Conservation (phyloP, 2,329 filamentous ascomycete genomes). For the Colletotrichum siamense region DNA sequence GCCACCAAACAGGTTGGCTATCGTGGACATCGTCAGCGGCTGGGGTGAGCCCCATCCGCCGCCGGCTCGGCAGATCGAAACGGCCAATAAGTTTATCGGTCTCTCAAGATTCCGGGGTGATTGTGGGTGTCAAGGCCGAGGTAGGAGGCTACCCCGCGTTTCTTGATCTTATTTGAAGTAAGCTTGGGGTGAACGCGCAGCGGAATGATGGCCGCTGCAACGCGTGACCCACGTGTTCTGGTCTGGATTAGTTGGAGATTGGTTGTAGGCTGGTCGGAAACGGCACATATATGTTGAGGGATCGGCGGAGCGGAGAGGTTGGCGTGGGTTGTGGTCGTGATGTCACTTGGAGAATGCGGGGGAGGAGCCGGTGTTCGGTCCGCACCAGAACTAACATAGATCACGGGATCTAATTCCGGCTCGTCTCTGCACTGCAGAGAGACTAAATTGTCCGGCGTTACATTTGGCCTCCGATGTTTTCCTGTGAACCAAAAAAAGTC, state of each 20-base stretch:
- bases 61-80: background rate
- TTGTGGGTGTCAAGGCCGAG: background rate
- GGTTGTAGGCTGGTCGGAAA: background rate
- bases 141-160: slow-evolving; percentile 8
- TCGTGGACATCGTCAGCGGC: background rate
- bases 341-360: slow-evolving; percentile 15
- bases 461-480: background rate
- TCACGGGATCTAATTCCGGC: background rate
- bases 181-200: background rate
- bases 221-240: background rate
- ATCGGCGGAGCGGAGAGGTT: background rate
- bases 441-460: background rate
- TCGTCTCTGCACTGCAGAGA: background rate
- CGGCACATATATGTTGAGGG: background rate
- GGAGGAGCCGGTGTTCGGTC: background rate
- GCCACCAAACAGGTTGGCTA: background rate
- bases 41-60: background rate
- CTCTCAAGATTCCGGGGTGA: background rate
- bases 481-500: background rate
- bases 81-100: background rate
- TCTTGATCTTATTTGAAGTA: background rate
- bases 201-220: slow-evolving; percentile 2
- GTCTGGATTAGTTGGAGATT: background rate
- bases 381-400: background rate
- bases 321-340: background rate